These are phyloP conservation scores for Angophora floribunda DNA, from an alignment of 345 rosid species.

Conservation along the genomic window DNA sequence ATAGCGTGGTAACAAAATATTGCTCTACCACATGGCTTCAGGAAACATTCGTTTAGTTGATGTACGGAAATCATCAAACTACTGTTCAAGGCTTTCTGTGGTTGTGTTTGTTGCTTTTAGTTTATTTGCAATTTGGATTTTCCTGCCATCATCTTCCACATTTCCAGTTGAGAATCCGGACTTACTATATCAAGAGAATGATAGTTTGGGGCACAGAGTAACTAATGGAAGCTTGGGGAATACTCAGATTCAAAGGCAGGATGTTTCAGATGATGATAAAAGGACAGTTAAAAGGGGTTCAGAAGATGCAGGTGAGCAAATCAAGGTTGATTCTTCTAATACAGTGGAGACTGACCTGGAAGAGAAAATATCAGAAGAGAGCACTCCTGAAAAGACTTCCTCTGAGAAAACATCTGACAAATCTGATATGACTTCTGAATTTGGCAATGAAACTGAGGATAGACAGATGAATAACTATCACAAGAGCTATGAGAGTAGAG, in stretches of 20 bases:
- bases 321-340: neutral
- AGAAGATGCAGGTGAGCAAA: neutral
- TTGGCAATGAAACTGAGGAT: constrained; percentile 8
- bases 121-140: constrained; percentile 82
- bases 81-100: constrained; percentile 51
- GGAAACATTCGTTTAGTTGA: constrained; percentile 59
- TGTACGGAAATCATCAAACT: constrained; percentile 48
- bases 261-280: neutral
- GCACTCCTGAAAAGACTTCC: constrained; percentile 3
- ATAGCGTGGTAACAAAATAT: constrained; percentile 6
- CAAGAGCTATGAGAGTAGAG: neutral
- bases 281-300: neutral
- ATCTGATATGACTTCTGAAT: neutral
- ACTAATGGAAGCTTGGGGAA: neutral
- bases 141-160: constrained; percentile 57
- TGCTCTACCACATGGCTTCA: constrained; percentile 34
- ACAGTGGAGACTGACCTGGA: neutral
- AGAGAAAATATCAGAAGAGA: constrained; percentile 2
- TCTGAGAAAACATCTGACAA: neutral
- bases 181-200: constrained; percentile 18
- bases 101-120: constrained; percentile 54
- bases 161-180: constrained; percentile 27
- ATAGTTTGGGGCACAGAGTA: constrained; percentile 16
- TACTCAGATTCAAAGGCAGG: neutral
- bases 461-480: neutral